Conservation (phyloP, 768 basidiomycete species). For the Phaeotremella fagi region DNA sequence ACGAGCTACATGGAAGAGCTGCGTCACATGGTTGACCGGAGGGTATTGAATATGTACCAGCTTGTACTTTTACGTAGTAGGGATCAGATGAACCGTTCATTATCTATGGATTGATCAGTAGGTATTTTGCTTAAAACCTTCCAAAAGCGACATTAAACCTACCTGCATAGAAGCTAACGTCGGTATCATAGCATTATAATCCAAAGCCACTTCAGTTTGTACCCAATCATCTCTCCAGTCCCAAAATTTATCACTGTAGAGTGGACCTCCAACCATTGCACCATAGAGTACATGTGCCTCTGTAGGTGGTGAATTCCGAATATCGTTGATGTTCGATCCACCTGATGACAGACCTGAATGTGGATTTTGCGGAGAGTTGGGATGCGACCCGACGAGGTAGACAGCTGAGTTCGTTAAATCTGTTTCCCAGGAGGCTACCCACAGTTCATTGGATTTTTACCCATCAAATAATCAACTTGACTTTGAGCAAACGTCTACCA, state of each 20-base stretch:
- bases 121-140: too few relatives aligned
- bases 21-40: slow-evolving; percentile 71
- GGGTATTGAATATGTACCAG: slow-evolving; percentile 35
- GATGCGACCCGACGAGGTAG: slow-evolving; percentile 83
- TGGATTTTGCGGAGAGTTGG: slow-evolving; percentile 84
- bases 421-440: slow-evolving; percentile 23
- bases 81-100: slow-evolving; percentile 65
- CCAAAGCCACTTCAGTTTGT: slow-evolving; percentile 69
- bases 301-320: slow-evolving; percentile 66
- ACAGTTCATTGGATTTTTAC: slow-evolving; percentile 86
- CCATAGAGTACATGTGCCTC: slow-evolving; percentile 80
- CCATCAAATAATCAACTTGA: slow-evolving; percentile 77
- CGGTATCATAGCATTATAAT: slow-evolving; percentile 87
- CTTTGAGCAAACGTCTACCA: slow-evolving; percentile 68
- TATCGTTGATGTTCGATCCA: slow-evolving; percentile 62
- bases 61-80: slow-evolving; percentile 66
- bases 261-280: slow-evolving; percentile 82
- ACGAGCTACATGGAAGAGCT: slow-evolving; percentile 53
- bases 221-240: slow-evolving; percentile 87
- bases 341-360: slow-evolving; percentile 87
- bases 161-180: slow-evolving; percentile 62
- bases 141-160: neutral
- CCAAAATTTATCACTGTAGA: slow-evolving; percentile 67
- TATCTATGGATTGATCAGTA: slow-evolving; percentile 49
- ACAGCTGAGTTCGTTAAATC: slow-evolving; percentile 54